Evolutionary conservation across 768 basidiomycete species (phyloP).

Genomic region (Mycena rosella): DNA sequence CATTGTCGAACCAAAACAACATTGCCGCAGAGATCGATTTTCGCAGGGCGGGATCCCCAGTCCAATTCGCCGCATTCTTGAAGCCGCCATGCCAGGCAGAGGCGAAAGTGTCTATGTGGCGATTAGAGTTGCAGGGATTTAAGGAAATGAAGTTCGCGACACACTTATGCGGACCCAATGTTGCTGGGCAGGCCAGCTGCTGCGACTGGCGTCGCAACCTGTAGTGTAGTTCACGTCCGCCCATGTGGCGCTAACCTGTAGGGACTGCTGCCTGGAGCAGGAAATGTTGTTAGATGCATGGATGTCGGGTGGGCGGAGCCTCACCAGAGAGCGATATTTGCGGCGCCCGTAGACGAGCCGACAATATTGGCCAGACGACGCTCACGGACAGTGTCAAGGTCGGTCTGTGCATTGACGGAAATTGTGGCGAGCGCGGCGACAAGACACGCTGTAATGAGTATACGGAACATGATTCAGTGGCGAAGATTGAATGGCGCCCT

Average conservation of each 20-base stretch:
- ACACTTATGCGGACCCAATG: constrained; percentile 64
- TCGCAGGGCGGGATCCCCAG: constrained; percentile 49
- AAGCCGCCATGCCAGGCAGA: constrained; percentile 66
- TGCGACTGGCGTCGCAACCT: constrained; percentile 63
- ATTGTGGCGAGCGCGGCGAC: constrained; percentile 1
- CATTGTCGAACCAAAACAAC: constrained; percentile 65
- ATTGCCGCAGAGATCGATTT: constrained; percentile 55
- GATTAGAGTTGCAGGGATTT: neutral
- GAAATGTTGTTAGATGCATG: neutral
- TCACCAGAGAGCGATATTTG: constrained; percentile 53
- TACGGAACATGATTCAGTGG: neutral
- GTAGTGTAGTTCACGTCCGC: constrained; percentile 64
- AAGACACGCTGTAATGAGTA: neutral
- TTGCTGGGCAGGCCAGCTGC: constrained; percentile 69
- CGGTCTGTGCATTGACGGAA: constrained; percentile 32
- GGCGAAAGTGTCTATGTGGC: constrained; percentile 56
- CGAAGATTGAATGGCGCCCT: neutral
- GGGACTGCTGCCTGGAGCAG: constrained; percentile 46
- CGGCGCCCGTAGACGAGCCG: constrained; percentile 54
- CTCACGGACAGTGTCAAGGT: constrained; percentile 51
- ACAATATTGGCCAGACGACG: constrained; percentile 56
- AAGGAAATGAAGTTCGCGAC: constrained; percentile 16
- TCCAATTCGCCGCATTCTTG: constrained; percentile 51
- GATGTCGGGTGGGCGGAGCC: neutral
- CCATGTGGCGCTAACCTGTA: constrained; percentile 56